Conservation (phyloP, 202 grass and related monocot species). For the Zizania palustris region DNA sequence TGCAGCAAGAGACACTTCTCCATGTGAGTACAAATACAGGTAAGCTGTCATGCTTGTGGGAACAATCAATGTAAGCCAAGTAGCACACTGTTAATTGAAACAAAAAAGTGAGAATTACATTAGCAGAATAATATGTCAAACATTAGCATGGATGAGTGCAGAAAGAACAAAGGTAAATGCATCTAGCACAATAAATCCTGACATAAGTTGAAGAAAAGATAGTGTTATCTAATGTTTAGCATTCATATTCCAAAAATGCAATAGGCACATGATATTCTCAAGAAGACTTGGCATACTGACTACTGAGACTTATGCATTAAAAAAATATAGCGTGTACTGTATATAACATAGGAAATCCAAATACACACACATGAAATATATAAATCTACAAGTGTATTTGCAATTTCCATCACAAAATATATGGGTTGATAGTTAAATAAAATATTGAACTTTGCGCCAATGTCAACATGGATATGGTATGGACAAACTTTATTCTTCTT, state of each 20-base stretch:
- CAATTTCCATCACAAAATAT: neutral
- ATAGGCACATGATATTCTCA: constrained; percentile 1
- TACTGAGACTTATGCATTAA: neutral
- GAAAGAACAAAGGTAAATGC: neutral
- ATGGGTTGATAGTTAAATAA: neutral
- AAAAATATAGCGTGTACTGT: neutral
- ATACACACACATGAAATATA: neutral
- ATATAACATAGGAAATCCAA: constrained; percentile 1
- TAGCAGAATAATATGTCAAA: constrained; percentile 30
- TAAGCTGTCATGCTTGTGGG: constrained; percentile 99
- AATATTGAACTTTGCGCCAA: neutral
- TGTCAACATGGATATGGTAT: neutral
- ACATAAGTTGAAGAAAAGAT: neutral
- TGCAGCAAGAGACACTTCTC: constrained; percentile 90
- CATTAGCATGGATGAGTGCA: neutral
- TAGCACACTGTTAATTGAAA: constrained; percentile 75
- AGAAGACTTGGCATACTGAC: neutral
- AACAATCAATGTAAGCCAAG: constrained; percentile 92
- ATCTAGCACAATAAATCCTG: neutral
- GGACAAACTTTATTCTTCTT: neutral
- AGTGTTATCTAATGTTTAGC: neutral
- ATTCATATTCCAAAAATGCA: constrained; percentile 9
- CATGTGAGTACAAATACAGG: constrained; percentile 95
- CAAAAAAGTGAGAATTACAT: constrained; percentile 29
- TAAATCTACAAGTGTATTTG: neutral